phyloP scores from a whole-genome alignment of 164 flowering plant genomes.

The Stephania cephalantha region DNA sequence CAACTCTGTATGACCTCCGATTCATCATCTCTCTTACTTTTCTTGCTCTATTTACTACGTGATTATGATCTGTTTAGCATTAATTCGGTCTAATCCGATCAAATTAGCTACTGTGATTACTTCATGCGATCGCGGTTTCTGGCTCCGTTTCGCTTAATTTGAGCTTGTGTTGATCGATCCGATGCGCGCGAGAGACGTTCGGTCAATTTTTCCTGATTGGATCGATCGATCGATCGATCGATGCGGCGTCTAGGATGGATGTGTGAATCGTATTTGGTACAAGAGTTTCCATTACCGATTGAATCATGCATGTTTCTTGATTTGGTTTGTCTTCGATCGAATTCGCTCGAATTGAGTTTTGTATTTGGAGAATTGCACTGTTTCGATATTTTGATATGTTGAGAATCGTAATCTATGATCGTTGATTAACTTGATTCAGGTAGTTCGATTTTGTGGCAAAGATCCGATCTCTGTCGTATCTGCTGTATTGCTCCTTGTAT shows the following conservation, averaged over 20 bases:
- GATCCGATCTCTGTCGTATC: not conserved
- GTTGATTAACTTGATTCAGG: too few relatives aligned
- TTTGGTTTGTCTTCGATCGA: not conserved
- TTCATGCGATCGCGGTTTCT: not conserved
- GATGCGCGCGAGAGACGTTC: not conserved
- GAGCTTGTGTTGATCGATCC: not conserved
- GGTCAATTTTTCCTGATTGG: not conserved
- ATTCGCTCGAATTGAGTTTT: not conserved
- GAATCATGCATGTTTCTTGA: not conserved
- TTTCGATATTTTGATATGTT: too few relatives aligned
- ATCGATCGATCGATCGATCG: not conserved
- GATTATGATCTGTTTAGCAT: not conserved
- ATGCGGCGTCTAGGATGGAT: not conserved
- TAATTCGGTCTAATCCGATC: not conserved
- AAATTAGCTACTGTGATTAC: not conserved
- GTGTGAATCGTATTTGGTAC: not conserved
- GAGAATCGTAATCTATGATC: too few relatives aligned
- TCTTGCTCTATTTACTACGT: not conserved
- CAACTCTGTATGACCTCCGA: conserved; percentile 39
- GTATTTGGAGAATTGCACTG: not conserved
- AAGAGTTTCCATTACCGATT: not conserved
- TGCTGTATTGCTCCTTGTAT: not conserved
- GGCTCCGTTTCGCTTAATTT: not conserved
- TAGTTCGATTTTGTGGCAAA: too few relatives aligned
- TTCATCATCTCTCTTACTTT: not conserved